Evolutionary conservation across 331 rosid species (phyloP).

Genomic region (Prunus yedoensis): DNA sequence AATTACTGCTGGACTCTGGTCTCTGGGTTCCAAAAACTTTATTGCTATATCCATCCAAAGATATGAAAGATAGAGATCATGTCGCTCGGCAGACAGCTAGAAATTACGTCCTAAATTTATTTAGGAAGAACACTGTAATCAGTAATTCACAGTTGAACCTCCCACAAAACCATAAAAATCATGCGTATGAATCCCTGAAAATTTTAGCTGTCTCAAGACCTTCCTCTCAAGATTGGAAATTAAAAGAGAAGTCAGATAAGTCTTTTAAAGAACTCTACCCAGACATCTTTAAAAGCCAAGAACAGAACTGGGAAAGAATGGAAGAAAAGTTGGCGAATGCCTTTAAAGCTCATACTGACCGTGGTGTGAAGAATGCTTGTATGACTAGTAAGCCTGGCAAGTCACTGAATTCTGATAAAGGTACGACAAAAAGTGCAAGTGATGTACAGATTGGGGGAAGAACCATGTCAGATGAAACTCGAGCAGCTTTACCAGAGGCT

Average conservation of each 20-base stretch:
- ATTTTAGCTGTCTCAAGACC: constrained; percentile 50
- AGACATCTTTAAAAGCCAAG: constrained; percentile 54
- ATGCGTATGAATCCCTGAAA: constrained; percentile 28
- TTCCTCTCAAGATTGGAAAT: constrained; percentile 46
- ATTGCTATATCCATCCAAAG: constrained; percentile 34
- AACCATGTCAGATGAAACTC: constrained; percentile 79
- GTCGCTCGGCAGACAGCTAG: constrained; percentile 42
- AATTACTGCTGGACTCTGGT: constrained; percentile 48
- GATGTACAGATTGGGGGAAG: constrained; percentile 38
- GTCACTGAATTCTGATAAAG: constrained; percentile 40
- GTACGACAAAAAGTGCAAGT: constrained; percentile 28
- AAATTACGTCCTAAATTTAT: constrained; percentile 47
- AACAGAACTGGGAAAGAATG: constrained; percentile 33
- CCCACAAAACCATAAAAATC: constrained; percentile 30
- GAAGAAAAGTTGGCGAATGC: constrained; percentile 25
- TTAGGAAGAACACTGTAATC: constrained; percentile 51
- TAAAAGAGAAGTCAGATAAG: constrained; percentile 56
- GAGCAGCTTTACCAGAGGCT: constrained; percentile 66
- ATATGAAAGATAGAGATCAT: constrained; percentile 21
- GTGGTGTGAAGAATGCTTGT: constrained; percentile 33
- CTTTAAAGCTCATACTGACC: constrained; percentile 28
- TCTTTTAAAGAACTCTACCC: constrained; percentile 61
- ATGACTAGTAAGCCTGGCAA: constrained; percentile 28
- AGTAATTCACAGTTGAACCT: constrained; percentile 37
- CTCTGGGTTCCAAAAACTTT: constrained; percentile 77